phyloP scores from a whole-genome alignment of 2,329 filamentous ascomycete genomes.

The Talaromyces marneffei region DNA sequence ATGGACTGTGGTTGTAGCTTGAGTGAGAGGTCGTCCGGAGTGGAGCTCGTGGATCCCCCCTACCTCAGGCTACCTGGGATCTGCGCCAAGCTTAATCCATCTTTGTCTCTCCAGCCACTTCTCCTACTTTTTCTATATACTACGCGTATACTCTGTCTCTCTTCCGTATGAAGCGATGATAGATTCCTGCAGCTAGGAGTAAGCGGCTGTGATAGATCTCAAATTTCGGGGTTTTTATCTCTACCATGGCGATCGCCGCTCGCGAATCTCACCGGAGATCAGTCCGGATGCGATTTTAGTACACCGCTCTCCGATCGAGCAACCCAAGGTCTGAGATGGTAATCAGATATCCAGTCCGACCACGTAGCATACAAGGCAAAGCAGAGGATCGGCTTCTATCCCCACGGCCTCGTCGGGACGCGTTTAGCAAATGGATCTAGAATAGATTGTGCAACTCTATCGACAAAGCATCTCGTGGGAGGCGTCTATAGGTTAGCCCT shows the following conservation, averaged over 20 bases:
- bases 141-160: too few relatives aligned
- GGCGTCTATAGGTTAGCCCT: background rate
- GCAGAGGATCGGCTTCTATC: background rate
- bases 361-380: background rate
- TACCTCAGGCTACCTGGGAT: background rate
- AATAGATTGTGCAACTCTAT: background rate
- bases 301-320: background rate
- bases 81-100: background rate
- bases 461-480: background rate
- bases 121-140: background rate
- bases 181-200: background rate
- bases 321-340: background rate
- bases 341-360: too few relatives aligned
- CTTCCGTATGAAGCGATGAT: too few relatives aligned
- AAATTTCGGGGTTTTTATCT: background rate
- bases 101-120: background rate
- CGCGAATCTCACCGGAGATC: background rate
- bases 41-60: slow-evolving; percentile 4
- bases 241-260: background rate
- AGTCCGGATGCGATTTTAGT: background rate
- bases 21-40: background rate
- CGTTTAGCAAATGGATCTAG: background rate
- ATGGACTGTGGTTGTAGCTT: background rate
- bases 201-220: background rate
- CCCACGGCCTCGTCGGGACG: background rate